Percentiles rank a stretch among this genome's conserved stretches.
Conservation (phyloP, 768 basidiomycete genomes). For the Lactarius sp. region DNA sequence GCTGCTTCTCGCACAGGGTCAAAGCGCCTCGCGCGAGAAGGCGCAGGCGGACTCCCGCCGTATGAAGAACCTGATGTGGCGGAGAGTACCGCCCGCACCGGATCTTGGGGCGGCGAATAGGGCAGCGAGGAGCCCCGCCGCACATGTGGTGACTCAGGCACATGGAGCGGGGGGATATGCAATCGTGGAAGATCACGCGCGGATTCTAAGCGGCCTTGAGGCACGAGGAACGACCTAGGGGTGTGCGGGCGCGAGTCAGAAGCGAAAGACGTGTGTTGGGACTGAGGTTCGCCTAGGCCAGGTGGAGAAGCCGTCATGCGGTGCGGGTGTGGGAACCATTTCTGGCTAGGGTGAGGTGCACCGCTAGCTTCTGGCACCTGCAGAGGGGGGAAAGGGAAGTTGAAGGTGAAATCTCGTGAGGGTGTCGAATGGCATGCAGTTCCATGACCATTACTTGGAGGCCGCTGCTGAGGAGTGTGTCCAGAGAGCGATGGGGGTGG, state of each 20-base stretch:
- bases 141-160: constrained; percentile 15
- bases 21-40: constrained; percentile 20
- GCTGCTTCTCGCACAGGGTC: constrained; percentile 28
- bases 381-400: constrained; percentile 18
- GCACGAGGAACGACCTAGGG: constrained; percentile 14
- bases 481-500: neutral
- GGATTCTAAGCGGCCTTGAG: constrained; percentile 3
- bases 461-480: neutral
- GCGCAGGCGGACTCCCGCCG: constrained; percentile 1
- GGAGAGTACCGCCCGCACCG: neutral
- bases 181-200: constrained; percentile 16
- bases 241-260: constrained; percentile 10
- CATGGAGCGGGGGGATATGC: constrained; percentile 18
- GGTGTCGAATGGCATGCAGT: neutral
- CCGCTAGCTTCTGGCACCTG: constrained; percentile 12
- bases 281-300: neutral
- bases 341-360: neutral
- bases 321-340: neutral
- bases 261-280: neutral
- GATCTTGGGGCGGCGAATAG: constrained; percentile 1
- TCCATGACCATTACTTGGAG: neutral
- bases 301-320: neutral
- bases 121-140: neutral
- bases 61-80: neutral
- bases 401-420: constrained; percentile 18